Conservation (phyloP, 1,139 yeast genomes). For the Pichia sp. region DNA sequence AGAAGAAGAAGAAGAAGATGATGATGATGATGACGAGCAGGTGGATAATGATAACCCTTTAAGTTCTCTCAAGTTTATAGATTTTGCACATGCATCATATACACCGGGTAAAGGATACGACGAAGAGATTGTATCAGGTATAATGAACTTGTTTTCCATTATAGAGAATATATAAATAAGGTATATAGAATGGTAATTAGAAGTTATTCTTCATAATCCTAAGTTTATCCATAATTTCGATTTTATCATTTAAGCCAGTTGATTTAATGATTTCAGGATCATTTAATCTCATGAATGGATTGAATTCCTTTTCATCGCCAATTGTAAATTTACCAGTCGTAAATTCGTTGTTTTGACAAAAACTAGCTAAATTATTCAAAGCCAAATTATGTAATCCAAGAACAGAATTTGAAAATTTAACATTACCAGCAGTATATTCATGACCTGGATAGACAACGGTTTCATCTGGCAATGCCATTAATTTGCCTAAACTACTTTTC, state of each 20-base stretch:
- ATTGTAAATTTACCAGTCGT: constrained; percentile 85
- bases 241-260: constrained; percentile 34
- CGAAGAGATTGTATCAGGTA: constrained; percentile 60
- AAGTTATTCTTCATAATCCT: constrained; percentile 45
- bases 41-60: constrained; percentile 25
- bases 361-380: constrained; percentile 48
- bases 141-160: constrained; percentile 47
- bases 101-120: constrained; percentile 65
- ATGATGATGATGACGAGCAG: not conserved
- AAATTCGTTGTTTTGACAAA: constrained; percentile 48
- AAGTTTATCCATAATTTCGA: constrained; percentile 40
- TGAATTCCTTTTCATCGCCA: constrained; percentile 71
- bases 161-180: constrained; percentile 14
- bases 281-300: constrained; percentile 79
- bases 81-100: constrained; percentile 80
- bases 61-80: constrained; percentile 63
- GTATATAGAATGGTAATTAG: constrained; percentile 3
- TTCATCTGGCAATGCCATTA: constrained; percentile 56
- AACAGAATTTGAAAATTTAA: constrained; percentile 65
- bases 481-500: constrained; percentile 59
- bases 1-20: constrained; percentile 25
- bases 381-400: constrained; percentile 45
- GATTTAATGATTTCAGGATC: constrained; percentile 40
- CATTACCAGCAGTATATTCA: constrained; percentile 83
- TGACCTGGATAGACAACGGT: constrained; percentile 89